Evolutionary conservation across 2,329 filamentous ascomycete species (phyloP), one percentile per base, ranked within the genome.

Genomic region (Colletotrichum musicola): DNA sequence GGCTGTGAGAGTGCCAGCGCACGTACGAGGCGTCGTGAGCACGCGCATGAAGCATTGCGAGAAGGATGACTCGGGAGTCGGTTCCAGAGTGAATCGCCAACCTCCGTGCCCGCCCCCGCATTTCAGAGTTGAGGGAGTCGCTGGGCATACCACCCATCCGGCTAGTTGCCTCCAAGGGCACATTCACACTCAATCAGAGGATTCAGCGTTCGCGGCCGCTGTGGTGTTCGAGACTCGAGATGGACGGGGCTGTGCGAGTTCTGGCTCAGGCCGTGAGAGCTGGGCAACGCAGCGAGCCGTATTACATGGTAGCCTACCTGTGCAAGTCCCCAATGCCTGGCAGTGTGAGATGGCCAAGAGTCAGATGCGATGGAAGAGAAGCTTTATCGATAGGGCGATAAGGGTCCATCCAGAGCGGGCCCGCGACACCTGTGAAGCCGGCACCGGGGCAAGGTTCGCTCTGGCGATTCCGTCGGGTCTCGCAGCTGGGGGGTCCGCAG

Each of bases 1-100:
- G 66, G 62, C 66, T 61, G 66, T 69, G 62, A 44, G 55, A 54
- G 35, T 57, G 62, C 66, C 62, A 66, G 62, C 66, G 56, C 62
- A 69, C 50, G 50, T 55, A 22, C 25, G 22, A 42, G 35, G 35
- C 44, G 18, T 68, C 42, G 5, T 51, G 47, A 64, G 62, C 46
- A 51, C 51, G 27, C 51, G 64, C 64, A 53, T 51, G 53, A 64
- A 54, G 64, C 20, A 58, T 64, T 42, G 54, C 20, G 40, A 38
- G 42, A 22, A 50, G 62, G 55, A 66, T 61, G 66, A 66, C 62
- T 69, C 66, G 66, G 50, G 56, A 55, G 50, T n/a, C 20, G 65
- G 47, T 6, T 42, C 42, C 6, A 25, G 54, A 64, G 65, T 65
- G 54, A 65, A 65, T 64, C 65, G 51, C 40, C 18, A 27, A 42